A percentile compares a stretch with the other conserved stretches of the same genome.
Evolutionary conservation across 257 asterid genomes (phyloP).

Genomic region (Knoxia roxburghii): DNA sequence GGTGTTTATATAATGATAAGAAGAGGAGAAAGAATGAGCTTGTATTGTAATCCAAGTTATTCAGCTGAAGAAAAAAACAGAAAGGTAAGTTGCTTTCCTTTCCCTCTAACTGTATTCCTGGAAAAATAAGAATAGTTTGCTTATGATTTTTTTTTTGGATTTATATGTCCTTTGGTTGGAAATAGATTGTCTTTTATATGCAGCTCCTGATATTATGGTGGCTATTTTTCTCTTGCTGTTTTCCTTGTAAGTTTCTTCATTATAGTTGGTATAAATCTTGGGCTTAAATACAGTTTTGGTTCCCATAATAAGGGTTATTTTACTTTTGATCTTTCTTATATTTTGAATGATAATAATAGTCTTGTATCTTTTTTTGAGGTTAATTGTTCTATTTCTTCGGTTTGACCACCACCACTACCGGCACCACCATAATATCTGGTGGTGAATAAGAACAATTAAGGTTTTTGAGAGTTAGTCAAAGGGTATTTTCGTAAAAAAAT

Average conservation of each 20-base stretch:
- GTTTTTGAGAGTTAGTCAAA: too few species aligned
- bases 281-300: too few species aligned
- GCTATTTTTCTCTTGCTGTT: not conserved
- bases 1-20: not conserved
- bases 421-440: too few species aligned
- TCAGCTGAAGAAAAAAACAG: conserved; percentile 38
- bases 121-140: conserved; percentile 23
- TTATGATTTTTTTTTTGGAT: conserved; percentile 16
- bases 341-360: too few species aligned
- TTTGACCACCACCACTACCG: too few species aligned
- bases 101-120: conserved; percentile 2
- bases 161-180: not conserved
- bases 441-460: too few species aligned
- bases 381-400: too few species aligned
- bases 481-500: too few species aligned
- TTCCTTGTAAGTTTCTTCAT: conserved; percentile 1
- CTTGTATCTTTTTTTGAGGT: too few species aligned
- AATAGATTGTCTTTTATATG: conserved; percentile 1
- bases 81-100: conserved; percentile 30
- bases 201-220: not conserved
- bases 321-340: too few species aligned
- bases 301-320: too few species aligned
- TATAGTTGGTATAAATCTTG: too few species aligned
- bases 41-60: conserved; percentile 51
- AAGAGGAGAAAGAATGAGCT: conserved; percentile 32